Base-by-base conservation (phyloP, 1,139 yeast genomes). In the Blastobotrys malaysiensis region DNA sequence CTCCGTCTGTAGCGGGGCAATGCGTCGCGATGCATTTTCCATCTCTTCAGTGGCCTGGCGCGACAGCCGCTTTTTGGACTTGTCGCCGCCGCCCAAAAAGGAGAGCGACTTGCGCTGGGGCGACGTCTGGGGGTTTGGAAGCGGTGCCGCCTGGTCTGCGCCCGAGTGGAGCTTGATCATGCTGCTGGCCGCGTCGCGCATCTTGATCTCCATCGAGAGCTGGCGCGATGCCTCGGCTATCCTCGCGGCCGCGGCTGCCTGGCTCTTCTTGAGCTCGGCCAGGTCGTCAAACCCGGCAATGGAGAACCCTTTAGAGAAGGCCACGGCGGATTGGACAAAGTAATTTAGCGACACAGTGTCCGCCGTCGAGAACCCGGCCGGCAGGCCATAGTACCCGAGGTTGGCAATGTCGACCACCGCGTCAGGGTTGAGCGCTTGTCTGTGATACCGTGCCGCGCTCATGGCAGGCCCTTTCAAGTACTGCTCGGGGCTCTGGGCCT, bases 41-140 rank as follows among this genome's bases (percentile, higher is more conserved):
- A 61, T 60, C 57, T 70, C 74, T 5, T 69, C 72, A 20, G 63
- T 69, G 9, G 73, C 73, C 49, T 69, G 71, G 46, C 61, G 58
- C 14, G 71, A 68, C 43, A 66, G 58, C 31, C 73, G 60, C 51
- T 63, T 64, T 55, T 61, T 58, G 49, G 55, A 56, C 31, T 57
- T 57, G n/a, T 47, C 36, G 24, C 57, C 55, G 22, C 43, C 19
- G 39, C 50, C 39, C 16, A 62, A 53, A 43, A 62, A 61, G 16
- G 65, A 61, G 51, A 57, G 60, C 21, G 60, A n/a, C 24, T 47
- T 46, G n/a, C 47, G 43, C 39, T 52, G 47, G 19, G 57, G 31
- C 45, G 53, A 49, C 16, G 56, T 39, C 16, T 45, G n/a, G n/a
- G n/a, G n/a, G n/a, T n/a, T n/a, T n/a, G n/a, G n/a, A n/a, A n/a